These are phyloP conservation scores for Aspergillus phoenicis DNA, from an alignment of 2,329 filamentous ascomycete genomes.

Conservation along the genomic window DNA sequence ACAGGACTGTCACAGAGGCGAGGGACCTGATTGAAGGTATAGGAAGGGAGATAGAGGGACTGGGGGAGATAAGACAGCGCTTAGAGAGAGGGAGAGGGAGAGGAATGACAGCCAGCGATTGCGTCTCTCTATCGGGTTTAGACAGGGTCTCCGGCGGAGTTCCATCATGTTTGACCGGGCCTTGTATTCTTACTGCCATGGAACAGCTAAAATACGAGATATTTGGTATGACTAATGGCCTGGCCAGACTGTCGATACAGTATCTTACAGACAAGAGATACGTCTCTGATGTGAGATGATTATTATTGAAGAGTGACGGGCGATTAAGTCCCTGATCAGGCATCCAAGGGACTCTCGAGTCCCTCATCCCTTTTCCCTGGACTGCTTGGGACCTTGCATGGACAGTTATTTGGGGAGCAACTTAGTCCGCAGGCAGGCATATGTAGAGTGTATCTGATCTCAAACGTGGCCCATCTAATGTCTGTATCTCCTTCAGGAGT, in stretches of 20 bases:
- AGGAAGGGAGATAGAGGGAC: background rate
- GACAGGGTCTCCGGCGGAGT: background rate
- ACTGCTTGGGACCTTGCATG: conserved; percentile 6
- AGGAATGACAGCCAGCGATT: background rate
- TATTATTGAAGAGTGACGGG: too few species aligned
- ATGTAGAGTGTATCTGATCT: background rate
- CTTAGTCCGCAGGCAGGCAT: background rate
- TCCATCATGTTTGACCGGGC: background rate
- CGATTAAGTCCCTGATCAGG: background rate
- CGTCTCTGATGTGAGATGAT: background rate
- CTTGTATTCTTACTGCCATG: background rate
- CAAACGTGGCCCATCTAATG: background rate
- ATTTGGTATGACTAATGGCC: background rate
- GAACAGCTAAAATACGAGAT: background rate
- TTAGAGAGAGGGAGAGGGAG: background rate
- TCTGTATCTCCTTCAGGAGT: background rate
- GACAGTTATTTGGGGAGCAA: background rate
- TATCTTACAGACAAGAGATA: conserved; percentile 7
- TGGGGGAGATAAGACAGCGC: background rate
- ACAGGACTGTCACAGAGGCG: background rate
- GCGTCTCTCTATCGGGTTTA: too few species aligned
- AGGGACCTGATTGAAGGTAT: background rate
- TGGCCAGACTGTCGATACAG: background rate
- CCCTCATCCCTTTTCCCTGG: background rate
- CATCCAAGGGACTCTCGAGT: background rate